Evolutionary conservation across 2,329 filamentous ascomycete genomes (phyloP), one percentile per base, ranked within the genome.

Genomic region (Zymoseptoria tritici): DNA sequence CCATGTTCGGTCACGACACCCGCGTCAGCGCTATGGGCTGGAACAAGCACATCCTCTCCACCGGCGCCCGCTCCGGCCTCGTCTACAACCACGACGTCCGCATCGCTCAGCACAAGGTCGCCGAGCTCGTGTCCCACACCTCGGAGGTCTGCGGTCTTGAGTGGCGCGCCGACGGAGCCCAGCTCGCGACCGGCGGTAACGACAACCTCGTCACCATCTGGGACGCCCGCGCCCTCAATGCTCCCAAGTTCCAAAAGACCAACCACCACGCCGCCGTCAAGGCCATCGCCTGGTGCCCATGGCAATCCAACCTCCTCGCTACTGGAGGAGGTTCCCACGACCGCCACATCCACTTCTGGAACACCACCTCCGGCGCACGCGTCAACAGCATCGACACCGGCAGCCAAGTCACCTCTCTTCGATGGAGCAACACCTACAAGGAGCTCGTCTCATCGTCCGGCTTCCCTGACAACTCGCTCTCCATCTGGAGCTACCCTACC

Each of bases 291-390:
- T 99, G 94, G 94, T 99, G 94, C 82, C 94, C 94, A 51, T 99
- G 94, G 94, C 94, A 96, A 80, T 86, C 90, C 77, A 97, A 97
- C 82, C 86, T 97, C 55, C 88, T 99, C 54, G 94, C 94, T 60
- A 97, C 94, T 51, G 94, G 94, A 59, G 94, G 94, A 72, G 94
- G 94, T 68, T 95, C 91, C 51, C 95, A 97, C 76, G 94, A 99
- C 75, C 89, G 91, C 68, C 90, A 97, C 78, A 99, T 99, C 76
- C 94, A 99, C 81, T 99, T 99, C 85, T 99, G 94, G 94, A 99
- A 99, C 83, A 95, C 92, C 53, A 97, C 94, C 21, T 96, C 93
- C 4, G 94, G 94, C 62, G 93, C 94, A 57, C 90, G 94, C 69
- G 92, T 96, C 79, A 99, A 99, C 86, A 96, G 91, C 83, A 97